Percentiles rank a stretch among this genome's conserved stretches.
Evolutionary conservation across 352 stramenopile species (phyloP).

Genomic region (Phytophthora quininea): DNA sequence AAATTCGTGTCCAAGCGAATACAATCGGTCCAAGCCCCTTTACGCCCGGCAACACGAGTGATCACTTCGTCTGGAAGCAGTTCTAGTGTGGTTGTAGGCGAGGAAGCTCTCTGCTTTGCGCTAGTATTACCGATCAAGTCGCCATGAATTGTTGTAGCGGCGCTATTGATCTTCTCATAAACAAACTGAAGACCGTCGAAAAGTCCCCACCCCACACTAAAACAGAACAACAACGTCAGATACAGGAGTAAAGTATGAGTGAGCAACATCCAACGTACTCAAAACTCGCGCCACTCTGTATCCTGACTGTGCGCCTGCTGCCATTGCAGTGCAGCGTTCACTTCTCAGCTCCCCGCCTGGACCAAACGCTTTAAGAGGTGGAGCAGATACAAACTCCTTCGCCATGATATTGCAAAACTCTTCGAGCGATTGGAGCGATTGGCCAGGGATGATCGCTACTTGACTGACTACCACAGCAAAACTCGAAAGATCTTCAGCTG

Average conservation of each 20-base stretch:
- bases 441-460: conserved; percentile 41
- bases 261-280: conserved; percentile 43
- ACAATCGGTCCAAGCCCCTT: conserved; percentile 78
- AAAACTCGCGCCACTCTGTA: conserved; percentile 59
- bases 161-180: conserved; percentile 41
- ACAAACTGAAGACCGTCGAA: conserved; percentile 73
- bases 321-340: conserved; percentile 36
- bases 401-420: conserved; percentile 50
- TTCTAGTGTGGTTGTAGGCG: conserved; percentile 41
- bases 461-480: conserved; percentile 46
- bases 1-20: conserved; percentile 75
- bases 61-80: conserved; percentile 63
- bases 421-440: conserved; percentile 15
- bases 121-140: conserved; percentile 58
- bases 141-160: conserved; percentile 20
- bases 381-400: conserved; percentile 48
- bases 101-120: conserved; percentile 30
- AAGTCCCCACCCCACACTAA: conserved; percentile 80
- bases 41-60: conserved; percentile 53
- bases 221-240: conserved; percentile 12
- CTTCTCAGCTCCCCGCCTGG: conserved; percentile 28
- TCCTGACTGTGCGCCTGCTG: conserved; percentile 43
- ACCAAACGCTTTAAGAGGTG: conserved; percentile 51
- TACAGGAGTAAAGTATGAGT: conserved; percentile 11
- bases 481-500: conserved; percentile 9